Base-by-base conservation (phyloP, 2,329 filamentous ascomycete species). In the Xylaria sp. region DNA sequence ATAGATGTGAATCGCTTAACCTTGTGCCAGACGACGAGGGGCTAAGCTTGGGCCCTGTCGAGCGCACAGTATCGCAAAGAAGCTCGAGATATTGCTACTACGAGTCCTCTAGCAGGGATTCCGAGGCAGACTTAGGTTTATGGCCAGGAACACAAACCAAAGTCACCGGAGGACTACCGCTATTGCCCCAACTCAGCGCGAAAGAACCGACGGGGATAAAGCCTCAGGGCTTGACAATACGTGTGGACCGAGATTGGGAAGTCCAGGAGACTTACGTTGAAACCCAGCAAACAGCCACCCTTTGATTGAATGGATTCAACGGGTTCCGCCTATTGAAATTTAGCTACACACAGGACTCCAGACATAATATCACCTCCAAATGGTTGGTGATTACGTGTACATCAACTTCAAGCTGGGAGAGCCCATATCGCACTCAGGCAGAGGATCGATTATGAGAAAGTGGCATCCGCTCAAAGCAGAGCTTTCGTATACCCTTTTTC, bases 61-160 rank as follows among this genome's bases (percentile, higher is more conserved):
- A 34, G 28, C 63, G 39, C 15, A 46, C 41, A 20, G 57, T 4
- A 25, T 66, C 63, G 18, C 50, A 46, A 44, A 57, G 63, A 13
- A 65, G 54, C 41, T 57, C 63, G 20, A 46, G 34, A 51, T 50
- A 50, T 44, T 65, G 51, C 12, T 39, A 50, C 13, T 50, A 50
- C 13, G 63, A 59, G 12, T 51, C 63, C 15, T 50, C 63, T 6
- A 58, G 51, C 51, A 50, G 51, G 31, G 63, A 50, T 44, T 60
- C 56, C 9, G 48, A 59, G 15, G 55, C 39, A 18, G 46, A 54
- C 12, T 5, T 55, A 25, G 46, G 56, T n/a, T 48, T 55, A 28
- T 60, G 63, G 63, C 46, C 56, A 6, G 55, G 55, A 28, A 55
- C 48, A 10, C 63, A 66, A 31, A 61, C 63, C n/a, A 59, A 66